Percentiles rank a stretch among this genome's conserved stretches.
Conservation (phyloP, 306 rosid species). For the Carpinus fangiana region DNA sequence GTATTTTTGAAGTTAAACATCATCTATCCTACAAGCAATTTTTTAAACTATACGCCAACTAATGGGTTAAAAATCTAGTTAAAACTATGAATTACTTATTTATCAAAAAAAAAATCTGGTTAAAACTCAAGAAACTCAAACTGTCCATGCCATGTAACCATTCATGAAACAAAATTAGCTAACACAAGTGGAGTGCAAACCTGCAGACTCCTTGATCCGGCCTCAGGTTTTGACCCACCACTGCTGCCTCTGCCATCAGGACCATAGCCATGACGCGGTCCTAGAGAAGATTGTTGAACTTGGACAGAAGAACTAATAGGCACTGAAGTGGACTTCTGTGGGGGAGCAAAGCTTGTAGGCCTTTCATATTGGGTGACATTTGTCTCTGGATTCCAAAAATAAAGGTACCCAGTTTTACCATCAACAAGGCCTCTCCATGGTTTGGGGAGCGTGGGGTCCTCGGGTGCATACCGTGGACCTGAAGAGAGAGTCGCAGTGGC, state of each 20-base stretch:
- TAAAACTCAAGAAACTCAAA: neutral
- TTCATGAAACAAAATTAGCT: conserved; percentile 1
- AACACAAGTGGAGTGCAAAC: conserved; percentile 33
- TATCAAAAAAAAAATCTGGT: too few species aligned
- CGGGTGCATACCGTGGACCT: conserved; percentile 94
- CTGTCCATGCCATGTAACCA: neutral
- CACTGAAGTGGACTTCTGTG: conserved; percentile 50
- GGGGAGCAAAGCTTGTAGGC: conserved; percentile 55
- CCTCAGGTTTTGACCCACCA: conserved; percentile 52
- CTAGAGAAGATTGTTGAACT: conserved; percentile 68
- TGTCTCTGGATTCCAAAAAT: conserved; percentile 99
- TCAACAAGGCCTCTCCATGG: conserved; percentile 98
- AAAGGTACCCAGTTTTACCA: conserved; percentile 96
- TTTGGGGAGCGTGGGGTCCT: conserved; percentile 91
- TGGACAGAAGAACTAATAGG: conserved; percentile 79
- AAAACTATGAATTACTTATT: neutral
- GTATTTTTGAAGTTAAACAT: neutral
- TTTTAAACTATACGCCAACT: neutral
- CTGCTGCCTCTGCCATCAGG: conserved; percentile 58
- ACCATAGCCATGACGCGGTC: conserved; percentile 44
- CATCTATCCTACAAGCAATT: neutral
- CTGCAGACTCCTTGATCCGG: conserved; percentile 53
- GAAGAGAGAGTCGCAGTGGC: conserved; percentile 76
- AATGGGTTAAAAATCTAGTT: neutral
- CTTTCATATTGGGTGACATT: conserved; percentile 94